Percentiles rank a stretch among this genome's conserved stretches.
These are phyloP conservation scores for Kwoniella newhampshirensis DNA, from an alignment of 768 basidiomycete genomes.

Conservation along the genomic window DNA sequence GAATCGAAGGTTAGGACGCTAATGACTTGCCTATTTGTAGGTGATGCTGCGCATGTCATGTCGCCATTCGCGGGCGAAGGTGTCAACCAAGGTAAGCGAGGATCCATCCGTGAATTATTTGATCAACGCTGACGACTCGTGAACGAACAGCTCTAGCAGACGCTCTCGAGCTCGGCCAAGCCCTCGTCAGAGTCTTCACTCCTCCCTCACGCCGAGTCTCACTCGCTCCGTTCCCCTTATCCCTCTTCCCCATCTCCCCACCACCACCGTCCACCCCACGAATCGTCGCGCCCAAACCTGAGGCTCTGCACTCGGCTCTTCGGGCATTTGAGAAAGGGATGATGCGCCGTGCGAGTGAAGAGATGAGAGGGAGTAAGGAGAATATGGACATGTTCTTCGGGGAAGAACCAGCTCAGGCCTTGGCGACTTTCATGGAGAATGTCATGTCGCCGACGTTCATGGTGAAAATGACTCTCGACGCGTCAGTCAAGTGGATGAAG, in stretches of 20 bases:
- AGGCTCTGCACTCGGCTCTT: constrained; percentile 2
- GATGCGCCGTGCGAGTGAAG: constrained; percentile 11
- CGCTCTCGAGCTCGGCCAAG: constrained; percentile 10
- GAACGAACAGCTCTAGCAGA: constrained; percentile 14
- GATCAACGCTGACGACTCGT: neutral
- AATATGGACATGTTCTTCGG: constrained; percentile 15
- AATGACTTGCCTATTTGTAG: constrained; percentile 26
- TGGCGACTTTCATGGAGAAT: neutral
- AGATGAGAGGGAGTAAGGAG: constrained; percentile 4
- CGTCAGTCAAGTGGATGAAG: too few species aligned
- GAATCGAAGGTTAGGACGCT: neutral
- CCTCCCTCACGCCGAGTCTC: constrained; percentile 1
- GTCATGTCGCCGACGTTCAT: too few species aligned
- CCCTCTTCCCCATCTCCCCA: constrained; percentile 12
- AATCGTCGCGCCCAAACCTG: constrained; percentile 1
- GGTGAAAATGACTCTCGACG: too few species aligned
- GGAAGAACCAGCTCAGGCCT: neutral
- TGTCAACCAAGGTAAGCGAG: constrained; percentile 47
- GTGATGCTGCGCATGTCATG: constrained; percentile 56
- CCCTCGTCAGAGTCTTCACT: constrained; percentile 10
- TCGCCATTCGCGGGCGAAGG: constrained; percentile 55
- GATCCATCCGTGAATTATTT: neutral
- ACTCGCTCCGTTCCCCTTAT: constrained; percentile 12
- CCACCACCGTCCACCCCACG: neutral
- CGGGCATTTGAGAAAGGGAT: constrained; percentile 12